Evolutionary conservation across 495 filamentous ascomycete genomes (phyloP), one percentile per base, ranked within the genome.

Genomic region (Margaritispora aquatica): DNA sequence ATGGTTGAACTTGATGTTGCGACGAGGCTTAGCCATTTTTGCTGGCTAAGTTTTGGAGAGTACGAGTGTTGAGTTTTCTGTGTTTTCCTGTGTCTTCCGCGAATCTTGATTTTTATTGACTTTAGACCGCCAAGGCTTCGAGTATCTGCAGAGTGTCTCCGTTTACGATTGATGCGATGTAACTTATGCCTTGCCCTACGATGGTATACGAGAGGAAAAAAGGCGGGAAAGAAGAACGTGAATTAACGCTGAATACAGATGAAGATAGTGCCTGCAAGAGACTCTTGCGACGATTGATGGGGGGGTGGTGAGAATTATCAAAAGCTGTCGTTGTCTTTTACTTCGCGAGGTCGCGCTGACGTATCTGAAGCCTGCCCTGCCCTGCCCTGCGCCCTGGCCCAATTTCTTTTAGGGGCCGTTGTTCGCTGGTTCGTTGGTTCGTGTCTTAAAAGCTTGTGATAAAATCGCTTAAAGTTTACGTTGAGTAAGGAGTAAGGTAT

Each of bases 1-100:
- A 69, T 88, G 85, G 62, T 85, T 83, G 73, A 96, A 96, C 69
- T 90, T 86, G 66, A 96, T 89, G 73, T 85, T 86, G 66, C 90
- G 83, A 69, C 88, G 86, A 60, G 87, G 80, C 77, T 86, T 88
- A 62, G 84, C 80, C 87, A 89, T 90, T 69, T 66, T 68, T 49
- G 21, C 57, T 24, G n/a, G 23, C 53, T 8, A n/a, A 15, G 17
- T 21, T 26, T 11, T 54, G 38, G 17, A 8, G 15, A 13, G 13
- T 26, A 46, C 3, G 23, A 27, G 51, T 26, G 51, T 26, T 2
- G 23, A 27, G 51, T 26, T 48, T 26, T 38, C 49, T 47, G 20
- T 23, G 27, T 56, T 64, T n/a, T 61, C 50, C 60, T 49, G 50
- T 46, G 29, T 21, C 55, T 58, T 62, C 60, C 55, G 55, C 17